A percentile compares a stretch with the other conserved stretches of the same genome.
Conservation (phyloP, 371 early-diverging fungal species). For the Entomophthora muscae region DNA sequence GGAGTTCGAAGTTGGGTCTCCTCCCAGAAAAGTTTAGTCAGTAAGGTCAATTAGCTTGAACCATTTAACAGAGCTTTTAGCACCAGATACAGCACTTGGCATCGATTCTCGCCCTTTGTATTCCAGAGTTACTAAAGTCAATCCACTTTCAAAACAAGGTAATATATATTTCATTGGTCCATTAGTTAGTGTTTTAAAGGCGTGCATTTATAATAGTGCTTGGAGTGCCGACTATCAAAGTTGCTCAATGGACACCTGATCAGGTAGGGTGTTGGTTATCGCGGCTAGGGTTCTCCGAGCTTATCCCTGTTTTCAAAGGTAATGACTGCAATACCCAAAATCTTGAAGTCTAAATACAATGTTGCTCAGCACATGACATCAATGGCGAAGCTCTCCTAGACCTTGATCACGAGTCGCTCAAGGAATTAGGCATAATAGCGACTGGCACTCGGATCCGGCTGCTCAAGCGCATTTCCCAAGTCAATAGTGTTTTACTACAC, state of each 20-base stretch:
- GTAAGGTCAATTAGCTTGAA: not conserved
- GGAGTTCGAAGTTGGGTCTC: constrained; percentile 1
- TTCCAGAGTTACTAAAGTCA: not conserved
- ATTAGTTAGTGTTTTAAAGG: not conserved
- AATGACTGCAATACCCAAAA: not conserved
- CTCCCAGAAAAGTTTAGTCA: not conserved
- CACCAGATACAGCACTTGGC: not conserved
- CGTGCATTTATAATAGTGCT: not conserved
- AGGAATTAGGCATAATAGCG: constrained; percentile 65
- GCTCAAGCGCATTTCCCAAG: too few relatives aligned
- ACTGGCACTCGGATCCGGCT: constrained; percentile 76
- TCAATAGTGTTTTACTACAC: too few relatives aligned
- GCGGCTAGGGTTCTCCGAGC: not conserved
- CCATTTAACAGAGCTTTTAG: not conserved
- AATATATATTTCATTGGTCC: not conserved
- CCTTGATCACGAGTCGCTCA: constrained; percentile 77
- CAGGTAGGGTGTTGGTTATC: not conserved
- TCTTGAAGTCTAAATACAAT: not conserved
- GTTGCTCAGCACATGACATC: constrained; percentile 38
- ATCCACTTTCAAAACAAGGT: not conserved
- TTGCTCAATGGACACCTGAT: not conserved
- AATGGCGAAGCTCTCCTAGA: constrained; percentile 78
- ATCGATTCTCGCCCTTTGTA: not conserved
- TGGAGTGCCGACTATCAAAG: not conserved
- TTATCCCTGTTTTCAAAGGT: not conserved